Base-by-base conservation (phyloP, 2,329 filamentous ascomycete species). In the Ascochyta pisi region DNA sequence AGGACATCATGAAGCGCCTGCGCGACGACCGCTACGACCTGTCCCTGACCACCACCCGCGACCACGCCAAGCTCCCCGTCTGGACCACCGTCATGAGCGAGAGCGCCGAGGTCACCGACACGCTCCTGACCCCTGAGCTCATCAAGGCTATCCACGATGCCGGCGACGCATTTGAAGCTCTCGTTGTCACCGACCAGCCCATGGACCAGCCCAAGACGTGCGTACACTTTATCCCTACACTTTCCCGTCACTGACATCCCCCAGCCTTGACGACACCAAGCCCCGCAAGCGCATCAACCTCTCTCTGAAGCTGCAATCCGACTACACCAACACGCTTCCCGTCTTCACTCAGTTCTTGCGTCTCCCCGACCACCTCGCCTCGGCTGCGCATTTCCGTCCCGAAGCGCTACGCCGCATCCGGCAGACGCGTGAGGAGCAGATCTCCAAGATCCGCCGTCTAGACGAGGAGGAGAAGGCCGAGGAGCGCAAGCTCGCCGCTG, bases 81-180 rank as follows among this genome's bases (percentile, higher is more conserved):
- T 99, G 93, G 93, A 83, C 89, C 51, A 96, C 92, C 12, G 86
- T 97, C 71, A 98, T 99, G 95, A 96, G 88, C 72, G 95, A 99
- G 83, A 96, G 89, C 77, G 92, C 93, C 55, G 95, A 98, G 79
- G 89, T 99, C 67, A 97, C 93, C 12, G 91, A 97, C 41, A 82
- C 86, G 6, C 81, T 99, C 64, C 84, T 99, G 46, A 96, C 92
- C 4, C 84, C 89, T n/a, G 94, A 98, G 68, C 83, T 99, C 34
- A 84, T 92, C 76, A 86, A 89, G 69, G 92, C 91, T 15, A 82
- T 96, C 62, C 84, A 89, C 69, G 79, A 88, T 48, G 91, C 91
- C 5, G 94, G 94, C 27, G 77, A 85, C 44, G 87, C 96, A 39
- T 73, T 77, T 63, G 92, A 98, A 76, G 94, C 93, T 68, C 78